Base-by-base conservation (phyloP, 2,329 filamentous ascomycete species). In the Colletotrichum sp. region DNA sequence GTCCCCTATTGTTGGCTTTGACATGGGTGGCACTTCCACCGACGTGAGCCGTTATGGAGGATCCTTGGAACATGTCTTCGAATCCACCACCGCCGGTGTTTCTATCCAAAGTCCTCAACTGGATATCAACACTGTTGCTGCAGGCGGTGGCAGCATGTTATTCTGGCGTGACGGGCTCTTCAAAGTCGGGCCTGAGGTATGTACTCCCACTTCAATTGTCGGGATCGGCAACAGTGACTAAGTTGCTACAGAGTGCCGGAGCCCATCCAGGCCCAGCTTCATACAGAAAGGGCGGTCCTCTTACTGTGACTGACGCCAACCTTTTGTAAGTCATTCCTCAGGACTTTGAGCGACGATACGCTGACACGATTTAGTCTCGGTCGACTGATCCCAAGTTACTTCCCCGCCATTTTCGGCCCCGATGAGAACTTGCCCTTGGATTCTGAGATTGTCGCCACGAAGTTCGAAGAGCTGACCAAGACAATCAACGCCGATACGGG, bases 271-370 rank as follows among this genome's bases (percentile, higher is more conserved):
- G 93, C 0, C 93, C 93, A 4, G 93, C 92, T 1, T 94, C 92
- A 77, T 95, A 95, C 79, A 87, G 93, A 10, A 94, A 95, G 80
- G 92, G 90, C 2, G 93, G 93, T 0, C 93, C 93, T 9, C 82
- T 94, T n/a, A 94, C 93, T 2, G 93, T 95, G 43, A 95, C 93
- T 0, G 93, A 95, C 80, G 93, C 93, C 0, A 95, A 94, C 78
- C 82, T 94, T 2, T 91, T 93, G 57, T 60, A 30, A 32, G 57
- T 60, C 26, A 26, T 7, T 26, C 6, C 26, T 26, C 6, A 7
- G 6, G 26, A 26, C 26, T 26, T 26, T 26, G 26, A 7, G 6
- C 26, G 26, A 26, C 26, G 26, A 26, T 26, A 6, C 6, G 6
- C 26, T 26, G 6, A 26, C 26, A 26, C 6, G 2, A 26, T 26